Base-by-base conservation (phyloP, 257 asterid species). In the Salvia hispanica region DNA sequence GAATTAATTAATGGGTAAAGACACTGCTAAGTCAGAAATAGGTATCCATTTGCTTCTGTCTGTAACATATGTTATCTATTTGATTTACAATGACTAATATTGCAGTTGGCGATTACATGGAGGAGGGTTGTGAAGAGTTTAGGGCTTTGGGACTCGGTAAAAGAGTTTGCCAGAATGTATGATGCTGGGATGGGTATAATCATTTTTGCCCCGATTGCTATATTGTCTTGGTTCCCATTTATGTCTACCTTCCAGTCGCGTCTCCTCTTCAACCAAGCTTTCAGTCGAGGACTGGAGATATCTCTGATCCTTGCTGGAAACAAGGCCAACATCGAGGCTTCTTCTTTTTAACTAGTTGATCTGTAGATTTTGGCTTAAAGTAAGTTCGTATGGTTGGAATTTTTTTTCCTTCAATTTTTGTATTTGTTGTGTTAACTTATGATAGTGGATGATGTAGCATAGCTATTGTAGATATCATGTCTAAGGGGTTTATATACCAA, bases 101-200 rank as follows among this genome's bases (percentile, higher is more conserved):
- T 62, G 73, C 71, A 93, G 98, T 76, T 94, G 83, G 95, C 97
- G 1, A 80, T 94, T 62, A 72, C 99, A 15, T 94, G 99, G 99
- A 91, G 71, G 81, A 78, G 69, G 64, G 28, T 94, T 3, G 92
- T 88, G n/a, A 84, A 77, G 85, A 82, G 85, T 62, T 75, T 94
- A 70, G 99, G 99, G 55, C 90, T 93, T 9, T 93, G 97, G 99
- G 97, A 93, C 70, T 93, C 95, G 5, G 97, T 93, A 0, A 91
- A 86, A 72, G 99, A 94, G 85, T 94, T 90, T 74, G 93, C 99
- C 2, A 77, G 99, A 62, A 90, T 91, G 90, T 94, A 91, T 14
- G 99, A 94, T 88, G 99, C 99, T 56, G 96, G 95, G 25, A 94
- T 94, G 99, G 99, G 99, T 51, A 84, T 91, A 77, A 6, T 94